phyloP scores from a whole-genome alignment of 805 yeast genomes.

The Kregervanrija fluxuum region DNA sequence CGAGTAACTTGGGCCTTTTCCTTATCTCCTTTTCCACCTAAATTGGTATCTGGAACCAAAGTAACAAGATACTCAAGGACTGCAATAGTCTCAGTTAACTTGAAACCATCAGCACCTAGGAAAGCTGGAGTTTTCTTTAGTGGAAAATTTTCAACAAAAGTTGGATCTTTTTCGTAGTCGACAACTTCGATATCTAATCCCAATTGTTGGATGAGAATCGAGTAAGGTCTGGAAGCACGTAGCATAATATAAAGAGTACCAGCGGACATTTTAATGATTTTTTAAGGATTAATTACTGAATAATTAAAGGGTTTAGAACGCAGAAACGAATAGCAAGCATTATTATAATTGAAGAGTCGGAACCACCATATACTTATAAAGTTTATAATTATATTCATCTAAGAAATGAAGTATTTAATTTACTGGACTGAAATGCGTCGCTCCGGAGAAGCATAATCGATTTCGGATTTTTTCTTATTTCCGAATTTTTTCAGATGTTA shows the following conservation, averaged over 20 bases:
- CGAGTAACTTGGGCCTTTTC: slow-evolving; percentile 57
- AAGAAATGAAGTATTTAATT: too few species aligned
- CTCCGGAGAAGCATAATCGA: too few species aligned
- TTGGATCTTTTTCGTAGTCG: slow-evolving; percentile 29
- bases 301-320: too few species aligned
- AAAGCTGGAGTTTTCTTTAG: slow-evolving; percentile 56
- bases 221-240: not conserved
- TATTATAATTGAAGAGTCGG: too few species aligned
- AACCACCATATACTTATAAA: too few species aligned
- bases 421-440: too few species aligned
- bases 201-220: slow-evolving; percentile 46
- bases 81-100: slow-evolving; percentile 59
- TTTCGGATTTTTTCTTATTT: too few species aligned
- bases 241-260: slow-evolving; percentile 7
- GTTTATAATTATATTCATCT: too few species aligned
- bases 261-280: slow-evolving; percentile 1
- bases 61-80: slow-evolving; percentile 37
- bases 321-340: too few species aligned
- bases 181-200: slow-evolving; percentile 46
- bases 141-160: slow-evolving; percentile 48
- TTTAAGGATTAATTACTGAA: too few species aligned
- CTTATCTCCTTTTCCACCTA: slow-evolving; percentile 48
- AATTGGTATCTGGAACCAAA: slow-evolving; percentile 33
- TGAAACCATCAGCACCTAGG: slow-evolving; percentile 56
- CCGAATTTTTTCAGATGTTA: too few species aligned